These are phyloP conservation scores for Solanum sitiens DNA, from an alignment of 257 asterid species.

Conservation along the genomic window DNA sequence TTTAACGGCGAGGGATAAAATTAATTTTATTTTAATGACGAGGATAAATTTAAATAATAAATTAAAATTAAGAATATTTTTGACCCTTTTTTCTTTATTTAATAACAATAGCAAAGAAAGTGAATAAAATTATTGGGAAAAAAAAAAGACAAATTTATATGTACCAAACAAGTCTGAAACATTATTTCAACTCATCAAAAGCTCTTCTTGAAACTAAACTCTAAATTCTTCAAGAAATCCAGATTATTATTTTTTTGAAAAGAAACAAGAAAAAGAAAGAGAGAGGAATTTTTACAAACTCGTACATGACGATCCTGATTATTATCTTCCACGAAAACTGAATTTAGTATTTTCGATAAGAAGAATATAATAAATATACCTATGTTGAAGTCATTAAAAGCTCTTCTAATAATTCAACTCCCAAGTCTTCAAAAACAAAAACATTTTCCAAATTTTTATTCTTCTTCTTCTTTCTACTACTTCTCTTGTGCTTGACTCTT, in stretches of 20 bases:
- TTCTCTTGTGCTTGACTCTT: not conserved
- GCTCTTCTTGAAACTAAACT: not conserved
- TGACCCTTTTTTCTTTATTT: too few relatives aligned
- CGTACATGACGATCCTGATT: not conserved
- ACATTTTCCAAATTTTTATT: not conserved
- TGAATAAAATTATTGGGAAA: too few relatives aligned
- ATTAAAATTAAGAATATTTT: too few relatives aligned
- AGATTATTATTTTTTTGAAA: not conserved
- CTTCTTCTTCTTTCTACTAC: not conserved
- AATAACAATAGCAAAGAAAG: not conserved
- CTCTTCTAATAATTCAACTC: conserved; percentile 25
- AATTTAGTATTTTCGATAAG: not conserved
- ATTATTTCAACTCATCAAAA: not conserved
- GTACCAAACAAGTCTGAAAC: not conserved
- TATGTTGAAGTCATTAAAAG: not conserved
- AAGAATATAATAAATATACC: not conserved
- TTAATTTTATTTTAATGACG: too few relatives aligned
- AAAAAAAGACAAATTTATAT: not conserved
- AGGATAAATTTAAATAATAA: too few relatives aligned
- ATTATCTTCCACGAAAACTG: not conserved
- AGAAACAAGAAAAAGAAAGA: too few relatives aligned
- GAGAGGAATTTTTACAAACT: not conserved
- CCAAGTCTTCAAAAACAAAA: conserved; percentile 27
- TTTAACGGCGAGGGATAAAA: too few relatives aligned
- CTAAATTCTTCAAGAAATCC: not conserved